Percentiles rank a stretch among this genome's conserved stretches.
Conservation (phyloP, 2,329 filamentous ascomycete genomes). For the Exserohilum rostratum region DNA sequence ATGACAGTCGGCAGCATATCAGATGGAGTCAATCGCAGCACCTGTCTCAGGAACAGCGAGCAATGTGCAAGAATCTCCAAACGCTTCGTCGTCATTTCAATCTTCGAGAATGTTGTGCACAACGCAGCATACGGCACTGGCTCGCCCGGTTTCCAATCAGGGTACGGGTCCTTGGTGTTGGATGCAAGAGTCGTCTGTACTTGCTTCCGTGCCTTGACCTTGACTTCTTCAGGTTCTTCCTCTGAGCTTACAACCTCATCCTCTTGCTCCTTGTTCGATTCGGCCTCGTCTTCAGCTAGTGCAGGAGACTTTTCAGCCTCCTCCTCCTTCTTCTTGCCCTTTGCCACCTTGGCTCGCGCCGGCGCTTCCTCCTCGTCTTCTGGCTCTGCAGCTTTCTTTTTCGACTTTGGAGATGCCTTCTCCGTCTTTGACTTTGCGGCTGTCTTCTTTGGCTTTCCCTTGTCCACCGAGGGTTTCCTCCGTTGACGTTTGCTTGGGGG, state of each 20-base stretch:
- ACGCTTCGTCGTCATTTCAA: conserved; percentile 93
- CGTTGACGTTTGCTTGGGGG: conserved; percentile 46
- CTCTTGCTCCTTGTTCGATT: conserved; percentile 37
- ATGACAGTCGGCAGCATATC: conserved; percentile 88
- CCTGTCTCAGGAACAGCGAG: conserved; percentile 88
- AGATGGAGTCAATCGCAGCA: conserved; percentile 85
- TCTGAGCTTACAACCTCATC: conserved; percentile 60
- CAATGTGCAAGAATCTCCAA: conserved; percentile 88
- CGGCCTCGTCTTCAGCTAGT: conserved; percentile 27
- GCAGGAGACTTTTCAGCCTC: conserved; percentile 30
- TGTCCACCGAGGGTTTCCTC: conserved; percentile 35
- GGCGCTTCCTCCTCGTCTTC: conserved; percentile 30
- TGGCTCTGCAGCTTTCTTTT: conserved; percentile 25
- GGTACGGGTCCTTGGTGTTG: conserved; percentile 79
- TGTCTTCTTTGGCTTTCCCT: conserved; percentile 25
- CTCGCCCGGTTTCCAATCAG: conserved; percentile 88
- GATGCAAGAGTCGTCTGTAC: conserved; percentile 77
- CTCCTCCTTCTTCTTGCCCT: conserved; percentile 20
- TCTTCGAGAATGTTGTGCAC: conserved; percentile 90
- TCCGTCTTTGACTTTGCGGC: conserved; percentile 26
- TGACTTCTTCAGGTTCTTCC: conserved; percentile 71
- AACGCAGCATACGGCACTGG: conserved; percentile 94
- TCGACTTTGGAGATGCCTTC: conserved; percentile 23
- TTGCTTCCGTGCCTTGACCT: conserved; percentile 78
- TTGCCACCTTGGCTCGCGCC: conserved; percentile 21